A percentile compares a stretch with the other conserved stretches of the same genome.
These are phyloP conservation scores for Fragaria ananassa DNA, from an alignment of 306 rosid genomes.

Conservation along the genomic window DNA sequence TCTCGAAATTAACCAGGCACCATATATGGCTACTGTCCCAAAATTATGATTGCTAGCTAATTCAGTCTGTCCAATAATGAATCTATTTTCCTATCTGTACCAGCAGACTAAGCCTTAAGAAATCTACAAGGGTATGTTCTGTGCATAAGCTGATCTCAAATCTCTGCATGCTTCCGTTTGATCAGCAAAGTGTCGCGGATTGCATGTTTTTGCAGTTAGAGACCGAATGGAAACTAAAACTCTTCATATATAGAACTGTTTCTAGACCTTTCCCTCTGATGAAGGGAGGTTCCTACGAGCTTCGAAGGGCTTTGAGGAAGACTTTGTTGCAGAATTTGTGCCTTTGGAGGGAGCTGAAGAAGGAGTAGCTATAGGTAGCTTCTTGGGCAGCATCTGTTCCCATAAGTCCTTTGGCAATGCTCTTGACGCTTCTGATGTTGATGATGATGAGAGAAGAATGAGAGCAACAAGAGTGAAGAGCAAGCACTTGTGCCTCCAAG, in stretches of 20 bases:
- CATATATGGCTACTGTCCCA: conserved; percentile 12
- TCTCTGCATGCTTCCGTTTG: conserved; percentile 24
- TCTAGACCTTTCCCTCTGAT: conserved; percentile 62
- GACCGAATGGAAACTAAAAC: not conserved
- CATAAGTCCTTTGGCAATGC: conserved; percentile 43
- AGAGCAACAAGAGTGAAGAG: conserved; percentile 43
- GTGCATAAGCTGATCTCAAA: conserved; percentile 23
- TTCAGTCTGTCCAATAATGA: conserved; percentile 22
- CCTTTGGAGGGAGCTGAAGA: conserved; percentile 88
- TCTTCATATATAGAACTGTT: not conserved
- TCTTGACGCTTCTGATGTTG: conserved; percentile 52
- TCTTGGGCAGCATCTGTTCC: conserved; percentile 92
- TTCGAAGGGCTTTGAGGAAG: conserved; percentile 40
- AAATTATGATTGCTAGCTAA: conserved; percentile 21
- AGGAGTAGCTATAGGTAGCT: conserved; percentile 73
- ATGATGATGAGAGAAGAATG: conserved; percentile 35
- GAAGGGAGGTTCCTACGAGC: conserved; percentile 31
- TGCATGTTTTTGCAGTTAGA: conserved; percentile 25
- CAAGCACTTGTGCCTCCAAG: conserved; percentile 52
- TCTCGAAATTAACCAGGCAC: not conserved
- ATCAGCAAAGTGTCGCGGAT: conserved; percentile 20
- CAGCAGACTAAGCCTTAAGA: conserved; percentile 24
- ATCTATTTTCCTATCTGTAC: conserved; percentile 32
- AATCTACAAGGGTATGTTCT: conserved; percentile 33
- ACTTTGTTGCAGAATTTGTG: conserved; percentile 44